Base-by-base conservation (phyloP, 1,284 basidiomycete genomes). In the Malassezia equina region DNA sequence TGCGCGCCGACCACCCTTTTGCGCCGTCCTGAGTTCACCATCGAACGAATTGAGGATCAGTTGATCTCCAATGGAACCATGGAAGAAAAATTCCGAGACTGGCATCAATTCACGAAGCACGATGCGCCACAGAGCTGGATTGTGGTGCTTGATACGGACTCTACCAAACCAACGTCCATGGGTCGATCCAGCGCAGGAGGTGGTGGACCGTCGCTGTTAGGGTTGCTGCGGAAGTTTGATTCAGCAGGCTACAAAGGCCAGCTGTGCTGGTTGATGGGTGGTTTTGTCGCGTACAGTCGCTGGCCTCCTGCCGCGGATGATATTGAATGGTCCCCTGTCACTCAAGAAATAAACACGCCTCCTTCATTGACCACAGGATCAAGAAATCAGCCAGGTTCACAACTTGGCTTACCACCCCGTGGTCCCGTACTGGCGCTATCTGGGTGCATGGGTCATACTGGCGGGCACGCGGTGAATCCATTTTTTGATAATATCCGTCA, bases 1-100 rank as follows among this genome's bases (percentile, higher is more conserved):
- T 88, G 88, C 43, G 86, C 94, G 4, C 91, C 91, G 0, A 90
- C 90, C 4, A 96, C 91, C 0, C 82, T 96, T 24, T 84, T 98
- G 23, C 67, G 67, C 47, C 63, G 71, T n/a, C 57, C 65, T 0
- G 69, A 64, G 17, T 63, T 74, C 34, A 68, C 65, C 1, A 58
- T 74, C 7, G 64, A 71, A 7, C 63, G 66, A 21, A 61, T 74
- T 43, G 64, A 69, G 47, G 57, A 66, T 12, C 67, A 71, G 42
- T 67, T 74, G 66, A 57, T 74, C 9, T 52, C 56, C n/a, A 28
- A 53, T 9, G 56, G 43, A 8, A 63, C 67, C 45, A 47, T 41
- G 23, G 21, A 39, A 12, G 45, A 48, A 53, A 56, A 51, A 48
- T n/a, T 73, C 64, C 62, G 51, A 59, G 19, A 58, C 51, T 25